phyloP scores from a whole-genome alignment of 768 basidiomycete genomes.

The Pluteus cervinus region DNA sequence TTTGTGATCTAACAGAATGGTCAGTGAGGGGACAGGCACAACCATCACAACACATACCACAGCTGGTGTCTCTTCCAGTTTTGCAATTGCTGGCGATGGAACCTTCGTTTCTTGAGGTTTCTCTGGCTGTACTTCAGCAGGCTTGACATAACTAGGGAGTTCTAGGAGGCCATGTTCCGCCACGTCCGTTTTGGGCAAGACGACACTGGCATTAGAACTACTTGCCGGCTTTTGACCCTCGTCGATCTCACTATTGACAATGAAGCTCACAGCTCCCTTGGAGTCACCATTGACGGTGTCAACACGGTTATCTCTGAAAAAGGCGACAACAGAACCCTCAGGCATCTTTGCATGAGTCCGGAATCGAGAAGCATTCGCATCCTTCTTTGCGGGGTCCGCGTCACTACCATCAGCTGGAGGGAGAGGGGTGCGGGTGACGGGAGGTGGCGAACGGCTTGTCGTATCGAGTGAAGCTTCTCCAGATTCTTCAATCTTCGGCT shows the following conservation, averaged over 20 bases:
- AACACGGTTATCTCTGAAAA: constrained; percentile 60
- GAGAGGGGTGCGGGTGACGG: constrained; percentile 33
- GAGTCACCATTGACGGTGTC: constrained; percentile 42
- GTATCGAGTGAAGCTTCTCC: constrained; percentile 29
- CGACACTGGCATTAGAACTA: no score
- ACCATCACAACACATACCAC: constrained; percentile 19
- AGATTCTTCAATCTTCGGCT: constrained; percentile 14
- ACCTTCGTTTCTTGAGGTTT: constrained; percentile 10
- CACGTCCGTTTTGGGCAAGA: no score
- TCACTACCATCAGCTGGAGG: constrained; percentile 16
- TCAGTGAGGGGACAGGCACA: constrained; percentile 8
- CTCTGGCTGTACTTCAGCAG: no score
- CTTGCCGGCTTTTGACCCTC: constrained; percentile 23
- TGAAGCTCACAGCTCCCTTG: constrained; percentile 60
- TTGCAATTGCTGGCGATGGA: not conserved
- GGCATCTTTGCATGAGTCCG: constrained; percentile 69
- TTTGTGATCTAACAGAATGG: not conserved
- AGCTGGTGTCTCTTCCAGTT: no score
- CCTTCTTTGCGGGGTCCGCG: constrained; percentile 23
- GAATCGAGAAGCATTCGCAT: constrained; percentile 28
- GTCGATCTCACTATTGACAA: constrained; percentile 75
- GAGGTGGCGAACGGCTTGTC: constrained; percentile 64
- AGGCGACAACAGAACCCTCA: constrained; percentile 64
- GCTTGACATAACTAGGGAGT: no score
- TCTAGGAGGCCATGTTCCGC: no score